Base-by-base conservation (phyloP, 179 eudicot genomes). In the Actinidia chinensis region DNA sequence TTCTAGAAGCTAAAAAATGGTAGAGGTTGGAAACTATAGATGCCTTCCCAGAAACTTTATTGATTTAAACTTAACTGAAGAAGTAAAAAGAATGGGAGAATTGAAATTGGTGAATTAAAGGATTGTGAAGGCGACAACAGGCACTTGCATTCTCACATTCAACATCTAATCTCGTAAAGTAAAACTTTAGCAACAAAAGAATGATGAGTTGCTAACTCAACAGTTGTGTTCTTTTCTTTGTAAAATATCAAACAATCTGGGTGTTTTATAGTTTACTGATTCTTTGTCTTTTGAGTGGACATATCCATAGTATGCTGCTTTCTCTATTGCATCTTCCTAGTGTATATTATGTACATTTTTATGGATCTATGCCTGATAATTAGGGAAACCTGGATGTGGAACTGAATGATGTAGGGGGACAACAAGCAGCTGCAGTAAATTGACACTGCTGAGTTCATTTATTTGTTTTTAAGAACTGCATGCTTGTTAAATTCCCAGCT, bases 351-450 rank as follows among this genome's bases (percentile, higher is more conserved):
- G 52, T 59, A 15, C 8, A n/a, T 33, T 43, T 20, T 17, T 28
- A 28, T 58, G 48, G 44, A 14, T 25, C 46, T 18, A 12, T 40
- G 20, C 40, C 56, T 36, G 13, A 46, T 47, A 23, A 58, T 44
- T 80, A 89, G 92, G 92, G 92, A 36, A 90, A 87, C 55, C 76
- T 89, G 74, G 92, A 89, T 83, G 90, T 85, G 15, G 90, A 85
- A 33, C 79, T 89, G 63, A 89, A 87, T 79, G 90, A 87, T 73
- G 82, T 76, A 43, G 92, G 92, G 68, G 84, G 90, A 66, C 78
- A 81, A 68, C 92, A 89, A 80, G 90, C 92, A 36, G 64, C 73
- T 73, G 83, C 87, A 28, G 92, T 89, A 82, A 85, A 90, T 85
- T 71, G 63, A 74, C 68, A 66, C 42, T 56, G n/a, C 36, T 55